These are phyloP conservation scores for Echites panduratus DNA, from an alignment of 257 asterid genomes.

Conservation along the genomic window DNA sequence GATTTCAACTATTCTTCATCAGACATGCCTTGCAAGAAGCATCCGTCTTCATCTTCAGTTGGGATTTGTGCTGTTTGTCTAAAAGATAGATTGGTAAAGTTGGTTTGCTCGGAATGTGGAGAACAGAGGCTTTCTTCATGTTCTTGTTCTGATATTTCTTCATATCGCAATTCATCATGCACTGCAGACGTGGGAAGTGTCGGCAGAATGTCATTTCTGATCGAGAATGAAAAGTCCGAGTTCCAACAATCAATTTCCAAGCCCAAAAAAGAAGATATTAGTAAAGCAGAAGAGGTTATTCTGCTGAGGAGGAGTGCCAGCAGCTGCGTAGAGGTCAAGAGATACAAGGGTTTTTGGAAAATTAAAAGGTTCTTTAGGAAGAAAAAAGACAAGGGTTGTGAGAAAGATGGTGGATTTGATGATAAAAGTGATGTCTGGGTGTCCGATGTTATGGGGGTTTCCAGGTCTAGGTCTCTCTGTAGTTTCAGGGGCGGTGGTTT, in stretches of 20 bases:
- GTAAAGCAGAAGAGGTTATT: constrained; percentile 43
- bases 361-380: constrained; percentile 63
- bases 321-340: constrained; percentile 81
- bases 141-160: constrained; percentile 75
- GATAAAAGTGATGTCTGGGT: constrained; percentile 57
- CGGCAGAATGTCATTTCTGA: constrained; percentile 67
- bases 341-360: constrained; percentile 66
- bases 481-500: constrained; percentile 51
- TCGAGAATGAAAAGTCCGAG: constrained; percentile 63
- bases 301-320: constrained; percentile 64
- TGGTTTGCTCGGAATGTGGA: constrained; percentile 90
- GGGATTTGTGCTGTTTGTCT: constrained; percentile 80
- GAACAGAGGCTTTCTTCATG: constrained; percentile 83
- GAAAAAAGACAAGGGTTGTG: constrained; percentile 36
- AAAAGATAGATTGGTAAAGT: constrained; percentile 58
- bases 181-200: constrained; percentile 69
- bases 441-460: constrained; percentile 49
- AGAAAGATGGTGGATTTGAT: constrained; percentile 32
- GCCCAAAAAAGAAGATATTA: constrained; percentile 23
- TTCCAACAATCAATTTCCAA: constrained; percentile 12
- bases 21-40: constrained; percentile 67
- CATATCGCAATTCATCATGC: constrained; percentile 58
- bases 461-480: constrained; percentile 88
- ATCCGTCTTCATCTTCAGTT: constrained; percentile 54
- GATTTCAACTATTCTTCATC: constrained; percentile 51